These are phyloP conservation scores for Pugionium cornutum DNA, from an alignment of 345 rosid species.

Conservation along the genomic window DNA sequence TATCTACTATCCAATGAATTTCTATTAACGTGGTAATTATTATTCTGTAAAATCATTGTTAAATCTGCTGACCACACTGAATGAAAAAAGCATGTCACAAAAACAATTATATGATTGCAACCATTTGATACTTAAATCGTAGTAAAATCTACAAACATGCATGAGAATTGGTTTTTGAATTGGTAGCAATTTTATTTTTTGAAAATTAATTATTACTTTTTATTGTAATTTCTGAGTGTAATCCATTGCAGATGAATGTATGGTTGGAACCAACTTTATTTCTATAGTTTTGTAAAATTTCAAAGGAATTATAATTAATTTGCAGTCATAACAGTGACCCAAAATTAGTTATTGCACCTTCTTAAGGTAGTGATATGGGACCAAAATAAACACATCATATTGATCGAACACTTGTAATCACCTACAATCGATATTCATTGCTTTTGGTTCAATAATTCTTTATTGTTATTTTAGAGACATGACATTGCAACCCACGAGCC, in stretches of 20 bases:
- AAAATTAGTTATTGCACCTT: constrained; percentile 23
- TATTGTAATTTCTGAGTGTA: not conserved
- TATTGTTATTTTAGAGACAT: constrained; percentile 21
- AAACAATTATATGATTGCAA: not conserved
- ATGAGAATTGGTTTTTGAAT: not conserved
- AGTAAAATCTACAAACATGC: constrained; percentile 20
- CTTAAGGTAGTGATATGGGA: constrained; percentile 24
- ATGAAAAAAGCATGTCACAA: constrained; percentile 3
- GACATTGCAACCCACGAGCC: constrained; percentile 35
- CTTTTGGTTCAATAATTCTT: constrained; percentile 3
- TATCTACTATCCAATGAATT: constrained; percentile 35
- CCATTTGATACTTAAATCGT: constrained; percentile 10
- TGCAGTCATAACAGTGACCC: constrained; percentile 13
- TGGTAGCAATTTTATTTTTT: not conserved
- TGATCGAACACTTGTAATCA: constrained; percentile 29
- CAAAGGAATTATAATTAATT: constrained; percentile 5
- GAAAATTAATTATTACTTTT: not conserved
- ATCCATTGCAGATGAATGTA: not conserved
- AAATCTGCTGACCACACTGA: constrained; percentile 11
- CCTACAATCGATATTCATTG: not conserved
- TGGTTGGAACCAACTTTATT: constrained; percentile 17
- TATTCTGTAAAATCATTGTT: not conserved
- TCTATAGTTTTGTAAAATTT: not conserved
- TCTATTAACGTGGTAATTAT: constrained; percentile 24
- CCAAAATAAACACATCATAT: constrained; percentile 13